A percentile compares a stretch with the other conserved stretches of the same genome.
These are phyloP conservation scores for Adansonia madagascariensis DNA, from an alignment of 441 rosid genomes.

Conservation along the genomic window DNA sequence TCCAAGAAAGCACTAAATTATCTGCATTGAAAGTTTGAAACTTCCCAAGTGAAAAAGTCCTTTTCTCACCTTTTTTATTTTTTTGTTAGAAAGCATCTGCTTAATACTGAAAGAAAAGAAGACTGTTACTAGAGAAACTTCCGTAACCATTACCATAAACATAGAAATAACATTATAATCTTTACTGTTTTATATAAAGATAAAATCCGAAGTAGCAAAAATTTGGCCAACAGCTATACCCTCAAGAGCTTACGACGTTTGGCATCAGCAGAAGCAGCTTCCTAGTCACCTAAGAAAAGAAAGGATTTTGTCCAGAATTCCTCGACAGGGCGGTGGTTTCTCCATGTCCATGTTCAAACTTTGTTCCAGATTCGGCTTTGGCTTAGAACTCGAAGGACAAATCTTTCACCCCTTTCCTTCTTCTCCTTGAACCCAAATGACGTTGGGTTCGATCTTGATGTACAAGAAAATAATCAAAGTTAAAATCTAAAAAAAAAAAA, in stretches of 20 bases:
- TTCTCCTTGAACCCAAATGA: slow-evolving; percentile 46
- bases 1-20: not conserved
- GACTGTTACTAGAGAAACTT: not conserved
- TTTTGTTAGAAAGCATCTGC: not conserved
- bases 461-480: too few relatives aligned
- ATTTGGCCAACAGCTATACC: too few relatives aligned
- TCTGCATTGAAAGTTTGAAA: too few relatives aligned
- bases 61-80: too few relatives aligned
- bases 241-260: slow-evolving; percentile 24
- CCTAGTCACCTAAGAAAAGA: slow-evolving; percentile 57
- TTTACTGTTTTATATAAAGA: not conserved
- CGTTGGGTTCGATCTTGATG: slow-evolving; percentile 46
- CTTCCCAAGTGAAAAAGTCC: too few relatives aligned
- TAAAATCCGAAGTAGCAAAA: too few relatives aligned
- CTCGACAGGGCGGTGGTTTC: slow-evolving; percentile 24
- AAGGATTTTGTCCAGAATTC: slow-evolving; percentile 50
- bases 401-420: slow-evolving; percentile 22
- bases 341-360: slow-evolving; percentile 4
- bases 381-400: not conserved
- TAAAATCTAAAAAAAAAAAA: too few relatives aligned
- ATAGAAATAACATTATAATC: not conserved
- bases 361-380: too few relatives aligned
- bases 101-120: not conserved
- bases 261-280: slow-evolving; percentile 50
- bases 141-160: not conserved